Evolutionary conservation across 1,284 basidiomycete genomes (phyloP).

Genomic region (Mrakiaceae sp.): DNA sequence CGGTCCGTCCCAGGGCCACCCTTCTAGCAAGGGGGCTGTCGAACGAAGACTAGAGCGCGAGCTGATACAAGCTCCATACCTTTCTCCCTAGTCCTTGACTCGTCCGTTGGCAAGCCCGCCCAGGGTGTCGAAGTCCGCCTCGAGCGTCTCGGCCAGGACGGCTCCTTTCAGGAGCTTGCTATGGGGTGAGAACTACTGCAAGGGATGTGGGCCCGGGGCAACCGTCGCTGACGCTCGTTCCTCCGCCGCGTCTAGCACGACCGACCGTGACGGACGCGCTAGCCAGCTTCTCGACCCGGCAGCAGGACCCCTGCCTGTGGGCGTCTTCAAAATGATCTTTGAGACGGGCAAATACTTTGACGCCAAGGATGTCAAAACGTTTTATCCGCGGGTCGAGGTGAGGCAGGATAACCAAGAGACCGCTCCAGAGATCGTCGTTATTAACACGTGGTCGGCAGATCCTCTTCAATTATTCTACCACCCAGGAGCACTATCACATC

Average conservation of each 20-base stretch:
- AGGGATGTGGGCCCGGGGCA: not conserved
- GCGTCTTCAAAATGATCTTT: conserved; percentile 74
- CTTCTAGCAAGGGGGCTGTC: not conserved
- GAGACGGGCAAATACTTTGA: conserved; percentile 73
- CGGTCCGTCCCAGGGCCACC: conserved; percentile 39
- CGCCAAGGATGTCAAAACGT: conserved; percentile 48
- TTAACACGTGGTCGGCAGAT: conserved; percentile 43
- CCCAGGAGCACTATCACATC: conserved; percentile 76
- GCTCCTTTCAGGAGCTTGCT: conserved; percentile 46
- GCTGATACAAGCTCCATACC: not conserved
- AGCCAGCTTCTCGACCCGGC: conserved; percentile 52
- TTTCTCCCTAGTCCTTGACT: conserved; percentile 57
- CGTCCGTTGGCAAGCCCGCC: conserved; percentile 69
- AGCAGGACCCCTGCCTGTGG: conserved; percentile 42
- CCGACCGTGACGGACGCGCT: conserved; percentile 72
- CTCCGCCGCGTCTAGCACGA: conserved; percentile 42
- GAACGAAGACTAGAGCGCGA: not conserved
- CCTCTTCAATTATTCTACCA: conserved; percentile 55
- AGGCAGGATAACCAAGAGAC: conserved; percentile 19
- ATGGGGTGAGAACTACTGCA: conserved; percentile 41
- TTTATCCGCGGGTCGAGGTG: conserved; percentile 84
- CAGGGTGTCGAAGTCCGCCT: conserved; percentile 52
- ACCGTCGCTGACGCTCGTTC: not conserved
- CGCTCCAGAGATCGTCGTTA: conserved; percentile 13
- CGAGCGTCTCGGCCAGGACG: conserved; percentile 18